These are phyloP conservation scores for Paxillus ammoniavirescens DNA, from an alignment of 768 basidiomycete species.

Conservation along the genomic window DNA sequence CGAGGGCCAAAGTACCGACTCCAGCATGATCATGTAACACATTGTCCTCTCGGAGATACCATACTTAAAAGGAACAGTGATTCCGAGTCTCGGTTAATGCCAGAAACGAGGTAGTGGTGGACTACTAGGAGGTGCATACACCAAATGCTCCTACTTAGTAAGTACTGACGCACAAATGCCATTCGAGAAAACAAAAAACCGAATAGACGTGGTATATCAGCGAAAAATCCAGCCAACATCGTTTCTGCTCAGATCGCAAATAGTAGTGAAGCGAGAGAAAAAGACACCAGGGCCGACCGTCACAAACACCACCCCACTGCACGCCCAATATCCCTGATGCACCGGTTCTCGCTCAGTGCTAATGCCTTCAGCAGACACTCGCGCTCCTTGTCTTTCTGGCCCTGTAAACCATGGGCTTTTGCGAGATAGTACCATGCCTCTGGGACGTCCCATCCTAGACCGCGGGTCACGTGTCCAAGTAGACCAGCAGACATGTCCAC, in stretches of 20 bases:
- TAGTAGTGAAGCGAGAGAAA: neutral
- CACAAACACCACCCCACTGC: constrained; percentile 71
- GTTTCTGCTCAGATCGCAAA: neutral
- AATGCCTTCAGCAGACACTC: constrained; percentile 76
- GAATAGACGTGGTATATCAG: neutral
- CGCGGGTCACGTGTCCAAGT: constrained; percentile 73
- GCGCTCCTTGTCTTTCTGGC: constrained; percentile 64
- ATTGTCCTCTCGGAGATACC: neutral
- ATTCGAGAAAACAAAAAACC: neutral
- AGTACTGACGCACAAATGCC: neutral
- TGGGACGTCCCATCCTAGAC: constrained; percentile 84
- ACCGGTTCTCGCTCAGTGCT: constrained; percentile 55
- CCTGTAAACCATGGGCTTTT: constrained; percentile 75
- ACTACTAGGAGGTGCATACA: no score
- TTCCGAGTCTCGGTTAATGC: neutral
- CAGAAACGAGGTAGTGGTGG: neutral
- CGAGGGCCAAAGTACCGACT: no score
- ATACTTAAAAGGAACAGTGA: neutral
- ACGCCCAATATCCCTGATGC: constrained; percentile 58
- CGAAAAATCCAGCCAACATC: neutral
- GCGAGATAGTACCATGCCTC: constrained; percentile 96
- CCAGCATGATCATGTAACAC: no score
- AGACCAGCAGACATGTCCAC: constrained; percentile 83
- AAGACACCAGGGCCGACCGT: neutral
- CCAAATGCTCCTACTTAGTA: no score